Percentiles rank a stretch among this genome's conserved stretches.
phyloP scores from a whole-genome alignment of 768 basidiomycete species.

The Leccinum variicolor region DNA sequence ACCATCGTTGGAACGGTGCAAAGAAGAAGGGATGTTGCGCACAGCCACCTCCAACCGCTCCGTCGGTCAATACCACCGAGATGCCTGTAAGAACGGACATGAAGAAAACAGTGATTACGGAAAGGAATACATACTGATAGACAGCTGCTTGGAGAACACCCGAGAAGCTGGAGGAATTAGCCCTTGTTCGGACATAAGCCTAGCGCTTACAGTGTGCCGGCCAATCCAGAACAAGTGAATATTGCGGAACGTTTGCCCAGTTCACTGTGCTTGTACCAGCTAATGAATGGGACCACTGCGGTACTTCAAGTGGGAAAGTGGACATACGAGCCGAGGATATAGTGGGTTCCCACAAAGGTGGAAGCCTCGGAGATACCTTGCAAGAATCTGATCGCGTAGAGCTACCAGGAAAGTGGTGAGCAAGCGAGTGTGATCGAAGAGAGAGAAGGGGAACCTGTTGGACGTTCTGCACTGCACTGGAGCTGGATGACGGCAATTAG shows the following conservation, averaged over 20 bases:
- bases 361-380: slow-evolving; percentile 73
- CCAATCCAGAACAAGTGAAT: slow-evolving; percentile 61
- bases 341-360: slow-evolving; percentile 74
- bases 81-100: slow-evolving; percentile 29
- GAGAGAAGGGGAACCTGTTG: slow-evolving; percentile 42
- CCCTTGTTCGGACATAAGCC: neutral
- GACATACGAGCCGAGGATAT: slow-evolving; percentile 66
- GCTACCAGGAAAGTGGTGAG: slow-evolving; percentile 30
- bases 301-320: neutral
- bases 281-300: slow-evolving; percentile 17
- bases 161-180: slow-evolving; percentile 45
- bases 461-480: slow-evolving; percentile 52
- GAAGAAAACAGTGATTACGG: neutral
- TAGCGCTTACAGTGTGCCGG: slow-evolving; percentile 53
- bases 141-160: slow-evolving; percentile 63
- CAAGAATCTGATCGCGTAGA: slow-evolving; percentile 69
- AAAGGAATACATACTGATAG: slow-evolving; percentile 43
- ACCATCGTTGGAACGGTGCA: neutral
- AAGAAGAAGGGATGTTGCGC: slow-evolving; percentile 1
- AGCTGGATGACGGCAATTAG: slow-evolving; percentile 34
- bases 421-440: neutral
- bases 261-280: slow-evolving; percentile 71
- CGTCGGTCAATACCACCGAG: slow-evolving; percentile 50
- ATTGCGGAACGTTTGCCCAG: slow-evolving; percentile 70
- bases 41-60: slow-evolving; percentile 71